A percentile compares a stretch with the other conserved stretches of the same genome.
phyloP scores from a whole-genome alignment of 176 grass and related monocot species.

The Tuctoria greenei region DNA sequence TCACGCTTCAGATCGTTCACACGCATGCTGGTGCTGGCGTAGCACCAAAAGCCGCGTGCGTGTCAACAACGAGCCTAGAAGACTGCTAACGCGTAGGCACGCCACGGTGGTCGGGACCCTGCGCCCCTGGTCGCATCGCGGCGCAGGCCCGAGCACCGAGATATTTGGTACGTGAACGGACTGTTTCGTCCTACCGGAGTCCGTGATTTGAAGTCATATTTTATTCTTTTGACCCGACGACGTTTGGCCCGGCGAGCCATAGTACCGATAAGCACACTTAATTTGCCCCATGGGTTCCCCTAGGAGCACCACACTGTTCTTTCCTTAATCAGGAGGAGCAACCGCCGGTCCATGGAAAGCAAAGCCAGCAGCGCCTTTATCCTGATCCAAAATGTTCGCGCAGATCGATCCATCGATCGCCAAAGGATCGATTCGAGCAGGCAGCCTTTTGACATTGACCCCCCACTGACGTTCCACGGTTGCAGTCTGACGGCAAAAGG shows the following conservation, averaged over 20 bases:
- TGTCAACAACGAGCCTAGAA: neutral
- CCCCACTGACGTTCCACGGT: constrained; percentile 31
- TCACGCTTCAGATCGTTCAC: neutral
- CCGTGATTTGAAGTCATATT: too few species aligned
- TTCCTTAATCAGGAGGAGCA: constrained; percentile 61
- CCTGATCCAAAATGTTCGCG: constrained; percentile 8
- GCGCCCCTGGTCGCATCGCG: too few species aligned
- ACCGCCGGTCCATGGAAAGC: neutral
- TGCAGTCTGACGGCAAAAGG: constrained; percentile 49
- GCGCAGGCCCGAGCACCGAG: too few species aligned
- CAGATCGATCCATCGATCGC: neutral
- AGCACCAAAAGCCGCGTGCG: neutral
- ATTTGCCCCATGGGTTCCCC: constrained; percentile 31
- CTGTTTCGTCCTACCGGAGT: too few species aligned
- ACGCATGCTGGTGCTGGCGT: neutral
- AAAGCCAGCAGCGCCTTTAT: neutral
- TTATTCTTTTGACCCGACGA: too few species aligned
- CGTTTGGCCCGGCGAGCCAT: too few species aligned
- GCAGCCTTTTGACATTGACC: constrained; percentile 37
- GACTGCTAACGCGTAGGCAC: too few species aligned
- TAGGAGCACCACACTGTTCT: constrained; percentile 35
- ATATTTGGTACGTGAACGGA: too few species aligned
- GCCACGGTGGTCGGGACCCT: too few species aligned
- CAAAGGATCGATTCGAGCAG: neutral
- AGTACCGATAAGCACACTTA: neutral